Evolutionary conservation across 2,329 filamentous ascomycete species (phyloP).

Genomic region (Chlorencoelia australis): DNA sequence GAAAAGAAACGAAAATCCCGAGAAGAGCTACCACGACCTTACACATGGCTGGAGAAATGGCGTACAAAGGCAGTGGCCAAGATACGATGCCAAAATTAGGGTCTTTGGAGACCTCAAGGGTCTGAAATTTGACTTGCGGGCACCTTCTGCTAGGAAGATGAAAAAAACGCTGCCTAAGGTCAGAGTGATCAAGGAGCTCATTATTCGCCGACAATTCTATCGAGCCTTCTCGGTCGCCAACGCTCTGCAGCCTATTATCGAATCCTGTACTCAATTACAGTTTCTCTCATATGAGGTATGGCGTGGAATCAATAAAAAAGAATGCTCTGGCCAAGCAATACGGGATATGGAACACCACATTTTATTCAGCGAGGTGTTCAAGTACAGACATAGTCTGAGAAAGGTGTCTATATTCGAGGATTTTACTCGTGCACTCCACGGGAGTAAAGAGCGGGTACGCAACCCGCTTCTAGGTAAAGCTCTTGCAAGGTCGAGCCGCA

Average conservation of each 20-base stretch:
- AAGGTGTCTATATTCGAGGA: constrained; percentile 13
- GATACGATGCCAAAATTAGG: constrained; percentile 13
- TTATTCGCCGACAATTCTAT: constrained; percentile 16
- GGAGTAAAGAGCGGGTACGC: constrained; percentile 4
- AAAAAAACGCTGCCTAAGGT: constrained; percentile 9
- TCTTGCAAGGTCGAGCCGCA: constrained; percentile 8
- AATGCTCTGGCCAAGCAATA: no score
- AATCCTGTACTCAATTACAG: no score
- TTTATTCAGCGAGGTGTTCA: no score
- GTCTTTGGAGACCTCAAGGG: constrained; percentile 12
- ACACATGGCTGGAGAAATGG: constrained; percentile 14
- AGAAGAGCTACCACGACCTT: constrained; percentile 14
- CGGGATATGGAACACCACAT: no score
- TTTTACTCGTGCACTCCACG: constrained; percentile 9
- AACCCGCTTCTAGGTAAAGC: constrained; percentile 7
- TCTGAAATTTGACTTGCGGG: constrained; percentile 6
- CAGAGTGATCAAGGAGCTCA: constrained; percentile 10
- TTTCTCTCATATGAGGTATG: no score
- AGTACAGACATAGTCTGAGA: no score
- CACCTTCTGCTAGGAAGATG: constrained; percentile 6
- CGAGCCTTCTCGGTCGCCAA: constrained; percentile 12
- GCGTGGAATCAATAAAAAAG: no score
- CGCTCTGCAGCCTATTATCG: no score
- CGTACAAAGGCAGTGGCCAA: constrained; percentile 6
- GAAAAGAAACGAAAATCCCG: no score